These are phyloP conservation scores for Venturia pyrina DNA, from an alignment of 2,329 filamentous ascomycete genomes.

Conservation along the genomic window DNA sequence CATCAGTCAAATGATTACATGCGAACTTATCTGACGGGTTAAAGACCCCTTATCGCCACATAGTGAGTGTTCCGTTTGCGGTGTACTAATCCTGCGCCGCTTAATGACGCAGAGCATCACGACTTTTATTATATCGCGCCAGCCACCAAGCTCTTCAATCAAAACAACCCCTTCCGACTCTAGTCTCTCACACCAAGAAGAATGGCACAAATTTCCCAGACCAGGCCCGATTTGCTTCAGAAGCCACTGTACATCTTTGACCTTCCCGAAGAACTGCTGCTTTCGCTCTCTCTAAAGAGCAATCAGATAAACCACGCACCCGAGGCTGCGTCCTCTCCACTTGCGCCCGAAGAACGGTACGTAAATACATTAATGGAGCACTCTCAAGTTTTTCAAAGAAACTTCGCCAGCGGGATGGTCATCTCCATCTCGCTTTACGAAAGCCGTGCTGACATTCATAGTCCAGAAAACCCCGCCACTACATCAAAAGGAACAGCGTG, in stretches of 20 bases:
- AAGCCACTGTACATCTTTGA: constrained; percentile 54
- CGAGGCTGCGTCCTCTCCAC: constrained; percentile 26
- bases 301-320: constrained; percentile 18
- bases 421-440: neutral
- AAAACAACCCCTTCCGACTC: neutral
- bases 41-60: no score
- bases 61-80: neutral
- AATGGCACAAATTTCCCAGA: neutral
- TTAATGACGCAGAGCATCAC: neutral
- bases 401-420: no score
- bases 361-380: constrained; percentile 16
- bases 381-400: neutral
- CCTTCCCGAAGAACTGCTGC: constrained; percentile 63
- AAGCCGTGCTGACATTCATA: neutral
- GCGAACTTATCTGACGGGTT: neutral
- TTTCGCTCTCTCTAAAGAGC: constrained; percentile 51
- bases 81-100: neutral
- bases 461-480: constrained; percentile 20
- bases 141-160: neutral
- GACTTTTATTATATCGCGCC: neutral
- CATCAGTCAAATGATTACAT: neutral
- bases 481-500: constrained; percentile 60
- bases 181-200: no score
- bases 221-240: constrained; percentile 20
- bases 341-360: constrained; percentile 13